These are phyloP conservation scores for Lyophyllum atratum DNA, from an alignment of 768 basidiomycete species.

Conservation along the genomic window DNA sequence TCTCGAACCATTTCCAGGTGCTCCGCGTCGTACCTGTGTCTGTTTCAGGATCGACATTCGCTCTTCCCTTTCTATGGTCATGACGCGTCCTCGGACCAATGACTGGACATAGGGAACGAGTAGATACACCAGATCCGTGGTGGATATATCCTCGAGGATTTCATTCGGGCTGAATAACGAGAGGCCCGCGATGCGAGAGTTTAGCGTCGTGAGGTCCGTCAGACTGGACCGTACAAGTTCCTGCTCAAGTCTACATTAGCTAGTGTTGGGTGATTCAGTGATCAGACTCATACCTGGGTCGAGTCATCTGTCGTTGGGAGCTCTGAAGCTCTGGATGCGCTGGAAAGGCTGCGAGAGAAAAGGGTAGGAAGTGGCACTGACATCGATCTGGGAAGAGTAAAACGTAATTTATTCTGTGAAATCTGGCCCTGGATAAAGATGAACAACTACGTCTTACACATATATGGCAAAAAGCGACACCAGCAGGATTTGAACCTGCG, in stretches of 20 bases:
- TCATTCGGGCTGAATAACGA: conserved; percentile 86
- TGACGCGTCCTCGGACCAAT: conserved; percentile 63
- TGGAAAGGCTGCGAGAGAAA: conserved; percentile 35
- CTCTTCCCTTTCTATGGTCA: conserved; percentile 55
- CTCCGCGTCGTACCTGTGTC: conserved; percentile 52
- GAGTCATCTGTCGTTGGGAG: conserved; percentile 43
- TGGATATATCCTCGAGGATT: conserved; percentile 77
- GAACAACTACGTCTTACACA: no score
- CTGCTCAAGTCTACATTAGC: conserved; percentile 33
- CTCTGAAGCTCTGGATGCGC: conserved; percentile 39
- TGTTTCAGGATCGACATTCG: conserved; percentile 57
- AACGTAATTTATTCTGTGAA: background rate
- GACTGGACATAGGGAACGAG: conserved; percentile 68
- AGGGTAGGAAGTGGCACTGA: conserved; percentile 39
- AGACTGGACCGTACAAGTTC: conserved; percentile 57
- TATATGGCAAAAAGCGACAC: conserved; percentile 19
- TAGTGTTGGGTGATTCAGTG: background rate
- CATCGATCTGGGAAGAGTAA: conserved; percentile 10
- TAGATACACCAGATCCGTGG: conserved; percentile 74
- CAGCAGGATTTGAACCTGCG: conserved; percentile 26
- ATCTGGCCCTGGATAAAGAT: no score
- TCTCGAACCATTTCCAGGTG: conserved; percentile 10
- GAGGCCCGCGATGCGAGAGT: conserved; percentile 56
- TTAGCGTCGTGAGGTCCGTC: conserved; percentile 54
- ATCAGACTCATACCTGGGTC: conserved; percentile 37